Evolutionary conservation across 169 alveolate genomes (phyloP), one percentile per base, ranked within the genome.

Genomic region (Plasmodium coatneyi): DNA sequence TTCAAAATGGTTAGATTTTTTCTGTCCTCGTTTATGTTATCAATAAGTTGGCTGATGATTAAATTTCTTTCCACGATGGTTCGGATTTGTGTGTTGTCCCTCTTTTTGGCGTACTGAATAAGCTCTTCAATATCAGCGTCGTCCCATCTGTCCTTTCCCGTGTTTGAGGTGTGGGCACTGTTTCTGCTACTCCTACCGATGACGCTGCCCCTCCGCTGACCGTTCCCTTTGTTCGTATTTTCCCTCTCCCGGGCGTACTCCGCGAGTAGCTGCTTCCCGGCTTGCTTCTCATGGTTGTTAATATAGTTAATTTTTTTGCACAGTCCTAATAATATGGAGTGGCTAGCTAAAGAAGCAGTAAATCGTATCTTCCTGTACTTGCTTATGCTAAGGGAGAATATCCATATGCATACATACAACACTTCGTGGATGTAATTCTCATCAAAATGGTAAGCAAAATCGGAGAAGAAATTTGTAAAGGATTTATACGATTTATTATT

Each of bases 331-430:
- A 91, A 52, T 80, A 91, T 66, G 25, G 92, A 80, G 25, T 80
- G 56, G 41, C 95, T 91, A n/a, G 95, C 92, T 19, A 91, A 70
- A 22, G 95, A 91, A 71, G 95, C 54, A 1, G 92, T 71, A 72
- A 91, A 91, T 70, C 95, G 83, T 5, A 91, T 76, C 82, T 91
- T 91, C 56, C 95, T 71, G 56, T 91, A 91, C 74, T 91, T 91
- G 25, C 89, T 91, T 46, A 91, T 91, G 82, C 92, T 91, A 54
- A 91, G 60, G 43, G 95, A 36, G 82, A 91, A 91, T 49, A 91
- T 71, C 95, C 95, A 91, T 71, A 78, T 91, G 56, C 91, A 91
- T 39, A 91, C 82, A 52, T 91, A 91, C 76, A 91, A 43, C n/a
- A 91, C 71, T n/a, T 91, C 91, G 60, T 91, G 28, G 71, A 81